Percentiles rank a stretch among this genome's conserved stretches.
These are phyloP conservation scores for Ustilago nuda DNA, from an alignment of 1,284 basidiomycete species.

Conservation along the genomic window DNA sequence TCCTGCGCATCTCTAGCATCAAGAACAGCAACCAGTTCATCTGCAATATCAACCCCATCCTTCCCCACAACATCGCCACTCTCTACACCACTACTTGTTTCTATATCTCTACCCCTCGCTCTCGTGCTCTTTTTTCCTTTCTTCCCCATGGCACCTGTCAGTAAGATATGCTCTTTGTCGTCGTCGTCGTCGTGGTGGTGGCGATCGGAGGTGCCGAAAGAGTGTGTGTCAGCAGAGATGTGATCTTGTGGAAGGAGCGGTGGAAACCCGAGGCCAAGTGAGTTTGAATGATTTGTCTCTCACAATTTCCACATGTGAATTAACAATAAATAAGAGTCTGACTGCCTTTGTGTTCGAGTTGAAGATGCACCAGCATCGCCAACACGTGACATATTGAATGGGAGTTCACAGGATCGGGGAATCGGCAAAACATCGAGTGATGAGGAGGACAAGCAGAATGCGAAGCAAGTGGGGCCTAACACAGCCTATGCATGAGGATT, in stretches of 20 bases:
- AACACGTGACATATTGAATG: too few relatives aligned
- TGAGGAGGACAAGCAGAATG: too few relatives aligned
- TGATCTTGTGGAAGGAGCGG: not conserved
- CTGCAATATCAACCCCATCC: conserved; percentile 56
- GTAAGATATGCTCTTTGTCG: too few relatives aligned
- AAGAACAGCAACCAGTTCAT: conserved; percentile 56
- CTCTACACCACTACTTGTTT: conserved; percentile 12
- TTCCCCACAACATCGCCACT: conserved; percentile 7
- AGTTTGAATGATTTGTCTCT: not conserved
- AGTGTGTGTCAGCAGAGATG: not conserved
- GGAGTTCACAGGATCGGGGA: too few relatives aligned
- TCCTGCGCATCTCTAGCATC: conserved; percentile 54
- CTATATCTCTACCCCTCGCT: conserved; percentile 31
- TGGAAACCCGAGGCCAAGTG: too few relatives aligned
- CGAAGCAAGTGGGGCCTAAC: too few relatives aligned
- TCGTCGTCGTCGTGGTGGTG: not conserved
- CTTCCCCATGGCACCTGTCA: conserved; percentile 30
- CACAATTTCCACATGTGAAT: not conserved
- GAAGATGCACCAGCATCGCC: too few relatives aligned
- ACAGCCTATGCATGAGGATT: too few relatives aligned
- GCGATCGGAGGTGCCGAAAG: not conserved
- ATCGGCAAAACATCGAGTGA: too few relatives aligned
- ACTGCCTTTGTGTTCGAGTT: too few relatives aligned
- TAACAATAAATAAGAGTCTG: too few relatives aligned
- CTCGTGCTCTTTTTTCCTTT: conserved; percentile 44